Evolutionary conservation across 495 filamentous ascomycete genomes (phyloP).

Genomic region (Neurospora sp.): DNA sequence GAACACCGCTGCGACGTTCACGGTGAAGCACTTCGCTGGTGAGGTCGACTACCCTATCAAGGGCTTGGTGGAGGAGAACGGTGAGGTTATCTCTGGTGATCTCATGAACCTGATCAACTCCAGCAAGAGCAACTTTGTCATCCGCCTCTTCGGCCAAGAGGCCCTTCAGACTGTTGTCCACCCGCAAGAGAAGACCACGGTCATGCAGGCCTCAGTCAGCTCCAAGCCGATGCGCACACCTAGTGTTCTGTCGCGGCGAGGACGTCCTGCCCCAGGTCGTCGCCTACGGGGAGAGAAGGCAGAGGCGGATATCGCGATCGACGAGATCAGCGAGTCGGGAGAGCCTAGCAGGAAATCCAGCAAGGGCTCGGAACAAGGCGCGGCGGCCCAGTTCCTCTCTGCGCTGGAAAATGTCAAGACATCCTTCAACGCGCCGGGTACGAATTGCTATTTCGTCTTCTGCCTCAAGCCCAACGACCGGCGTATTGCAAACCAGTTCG

Average conservation of each 20-base stretch:
- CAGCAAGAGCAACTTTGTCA: conserved; percentile 78
- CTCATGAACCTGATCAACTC: conserved; percentile 89
- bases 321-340: conserved; percentile 42
- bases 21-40: conserved; percentile 88
- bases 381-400: conserved; percentile 83
- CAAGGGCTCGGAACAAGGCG: conserved; percentile 56
- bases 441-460: conserved; percentile 93
- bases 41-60: conserved; percentile 90
- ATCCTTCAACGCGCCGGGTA: conserved; percentile 65
- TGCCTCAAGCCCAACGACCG: conserved; percentile 96
- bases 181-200: conserved; percentile 77
- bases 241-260: conserved; percentile 67
- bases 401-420: conserved; percentile 82
- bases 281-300: conserved; percentile 24
- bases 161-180: conserved; percentile 83
- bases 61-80: conserved; percentile 86
- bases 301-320: conserved; percentile 30
- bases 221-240: conserved; percentile 88
- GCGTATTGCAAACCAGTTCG: conserved; percentile 95
- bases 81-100: conserved; percentile 90
- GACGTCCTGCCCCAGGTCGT: conserved; percentile 33
- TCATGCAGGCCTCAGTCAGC: conserved; percentile 94
- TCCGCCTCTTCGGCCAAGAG: conserved; percentile 86
- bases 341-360: conserved; percentile 22
- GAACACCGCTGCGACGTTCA: conserved; percentile 67